Evolutionary conservation across 1,139 yeast species (phyloP).

Genomic region (Groenewaldozyma auringiensis): DNA sequence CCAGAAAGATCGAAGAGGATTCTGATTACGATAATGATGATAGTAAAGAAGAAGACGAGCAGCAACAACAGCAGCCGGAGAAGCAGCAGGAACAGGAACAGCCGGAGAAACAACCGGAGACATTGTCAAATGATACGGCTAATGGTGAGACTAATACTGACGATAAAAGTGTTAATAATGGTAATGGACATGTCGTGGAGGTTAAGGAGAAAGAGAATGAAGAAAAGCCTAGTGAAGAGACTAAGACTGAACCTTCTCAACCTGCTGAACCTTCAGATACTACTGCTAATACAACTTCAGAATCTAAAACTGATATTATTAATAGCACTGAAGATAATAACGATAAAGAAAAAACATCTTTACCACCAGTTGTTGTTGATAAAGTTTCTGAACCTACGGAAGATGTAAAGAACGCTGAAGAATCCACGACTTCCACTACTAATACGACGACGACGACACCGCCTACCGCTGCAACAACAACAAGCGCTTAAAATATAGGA

Average conservation of each 20-base stretch:
- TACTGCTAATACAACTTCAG: conserved; percentile 1
- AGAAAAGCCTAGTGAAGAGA: background rate
- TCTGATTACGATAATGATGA: conserved; percentile 74
- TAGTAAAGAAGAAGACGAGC: background rate
- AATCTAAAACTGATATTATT: background rate
- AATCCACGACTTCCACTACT: background rate
- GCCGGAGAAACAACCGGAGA: conserved; percentile 1
- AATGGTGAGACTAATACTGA: no score
- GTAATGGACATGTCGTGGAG: background rate
- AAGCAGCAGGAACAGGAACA: background rate
- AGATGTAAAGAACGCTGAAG: background rate
- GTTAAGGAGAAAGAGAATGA: no score
- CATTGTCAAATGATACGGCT: no score
- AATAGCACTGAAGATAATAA: background rate
- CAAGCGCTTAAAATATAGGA: background rate
- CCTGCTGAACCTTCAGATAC: conserved; percentile 1
- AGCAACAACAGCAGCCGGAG: background rate
- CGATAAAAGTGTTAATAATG: background rate
- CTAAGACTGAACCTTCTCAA: background rate
- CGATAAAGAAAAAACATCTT: background rate
- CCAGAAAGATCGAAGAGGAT: conserved; percentile 73
- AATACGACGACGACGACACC: background rate
- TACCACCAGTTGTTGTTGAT: conserved; percentile 3
- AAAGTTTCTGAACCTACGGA: conserved; percentile 1
- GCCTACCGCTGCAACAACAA: background rate